Evolutionary conservation across 768 basidiomycete genomes (phyloP).

Genomic region (Boletus edulis): DNA sequence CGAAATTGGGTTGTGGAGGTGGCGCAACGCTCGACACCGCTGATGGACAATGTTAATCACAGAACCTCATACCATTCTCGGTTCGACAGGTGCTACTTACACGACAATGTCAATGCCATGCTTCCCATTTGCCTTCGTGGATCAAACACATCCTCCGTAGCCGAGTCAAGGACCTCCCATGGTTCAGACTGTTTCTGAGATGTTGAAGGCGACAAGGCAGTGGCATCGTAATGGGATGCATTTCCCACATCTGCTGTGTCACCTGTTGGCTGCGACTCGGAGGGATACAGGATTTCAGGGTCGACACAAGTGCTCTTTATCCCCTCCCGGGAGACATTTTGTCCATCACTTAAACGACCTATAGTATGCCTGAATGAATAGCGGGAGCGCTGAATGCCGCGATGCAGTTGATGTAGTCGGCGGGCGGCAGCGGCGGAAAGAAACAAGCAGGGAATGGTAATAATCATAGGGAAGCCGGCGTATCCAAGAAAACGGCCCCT

Average conservation of each 20-base stretch:
- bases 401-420: slow-evolving; percentile 21
- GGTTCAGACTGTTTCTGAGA: background rate
- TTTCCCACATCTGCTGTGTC: background rate
- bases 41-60: slow-evolving; percentile 1
- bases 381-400: slow-evolving; percentile 13
- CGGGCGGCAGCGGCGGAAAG: slow-evolving; percentile 35
- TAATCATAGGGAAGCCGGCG: slow-evolving; percentile 52
- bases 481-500: slow-evolving; percentile 69
- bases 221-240: background rate
- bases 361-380: background rate
- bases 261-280: background rate
- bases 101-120: slow-evolving; percentile 2
- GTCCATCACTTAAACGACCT: background rate
- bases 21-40: background rate
- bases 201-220: background rate
- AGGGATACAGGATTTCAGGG: background rate
- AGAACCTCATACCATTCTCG: background rate
- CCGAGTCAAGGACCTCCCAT: slow-evolving; percentile 6
- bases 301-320: slow-evolving; percentile 10
- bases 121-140: background rate
- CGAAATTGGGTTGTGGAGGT: slow-evolving; percentile 24
- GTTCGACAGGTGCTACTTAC: slow-evolving; percentile 5
- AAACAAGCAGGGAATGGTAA: slow-evolving; percentile 50
- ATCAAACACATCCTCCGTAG: background rate
- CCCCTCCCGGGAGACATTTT: background rate